Base-by-base conservation (phyloP, 768 basidiomycete genomes). In the Gloeopeniophorella convolvens region DNA sequence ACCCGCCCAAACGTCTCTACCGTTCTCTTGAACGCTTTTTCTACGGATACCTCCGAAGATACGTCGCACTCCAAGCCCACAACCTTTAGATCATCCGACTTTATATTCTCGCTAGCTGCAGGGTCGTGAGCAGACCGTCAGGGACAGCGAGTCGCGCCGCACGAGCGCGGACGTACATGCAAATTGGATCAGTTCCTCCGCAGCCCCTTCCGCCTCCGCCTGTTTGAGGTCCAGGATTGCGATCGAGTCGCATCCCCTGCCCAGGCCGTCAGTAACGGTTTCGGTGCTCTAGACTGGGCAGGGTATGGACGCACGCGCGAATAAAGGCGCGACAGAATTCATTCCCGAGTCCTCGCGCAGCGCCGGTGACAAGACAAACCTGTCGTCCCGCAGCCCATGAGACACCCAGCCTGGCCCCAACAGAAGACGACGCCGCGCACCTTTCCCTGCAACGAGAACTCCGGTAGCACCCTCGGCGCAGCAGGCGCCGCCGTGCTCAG, bases 311-410 rank as follows among this genome's bases (percentile, higher is more conserved):
- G 60, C 60, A 89, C 88, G 88, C 87, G 68, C 87, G 82, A 57
- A 93, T 61, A 66, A 97, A 93, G 11, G 92, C 92, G 39, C 83
- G 78, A 64, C 91, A 93, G 64, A 97, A 91, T 66, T 91, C 85
- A 57, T 86, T 77, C 6, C 95, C 95, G 39, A 98, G 71, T 6
- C 95, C 95, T 60, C 88, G 77, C 11, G 93, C 95, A 46, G 84
- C 95, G 39, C 95, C 95, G 32, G 95, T 98, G 43, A 98, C 83
- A 59, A 94, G 71, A 69, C 89, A 90, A 46, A 92, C 91, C 83
- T 95, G 54, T 20, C 35, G 16, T 30, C 23, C 23, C 20, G 34
- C 8, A 23, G 46, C 32, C 27, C 23, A 37, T 12, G 5, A 11
- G 16, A 36, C 40, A 27, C 27, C 44, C 7, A 33, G n/a, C 21